A percentile compares a stretch with the other conserved stretches of the same genome.
phyloP scores from a whole-genome alignment of 2,329 filamentous ascomycete species.

The Chaetomiaceae sp. region DNA sequence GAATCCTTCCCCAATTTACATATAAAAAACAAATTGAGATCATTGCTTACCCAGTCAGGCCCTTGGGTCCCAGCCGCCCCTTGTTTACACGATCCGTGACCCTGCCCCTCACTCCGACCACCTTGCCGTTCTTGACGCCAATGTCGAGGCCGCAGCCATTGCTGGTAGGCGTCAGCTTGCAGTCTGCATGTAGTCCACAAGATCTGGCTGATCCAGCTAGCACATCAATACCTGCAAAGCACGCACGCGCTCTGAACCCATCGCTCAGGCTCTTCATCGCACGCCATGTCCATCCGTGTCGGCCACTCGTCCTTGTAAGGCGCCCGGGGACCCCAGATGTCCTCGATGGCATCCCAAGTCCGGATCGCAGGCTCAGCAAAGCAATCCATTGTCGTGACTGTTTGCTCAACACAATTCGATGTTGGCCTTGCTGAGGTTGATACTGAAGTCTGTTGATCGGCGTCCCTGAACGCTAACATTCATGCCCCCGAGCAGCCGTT shows the following conservation, averaged over 20 bases:
- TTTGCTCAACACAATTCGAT: too few relatives aligned
- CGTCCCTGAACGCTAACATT: too few relatives aligned
- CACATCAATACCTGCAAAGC: slow-evolving; percentile 24
- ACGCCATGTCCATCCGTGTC: slow-evolving; percentile 28
- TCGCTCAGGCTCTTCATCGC: slow-evolving; percentile 32
- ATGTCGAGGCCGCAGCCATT: slow-evolving; percentile 35
- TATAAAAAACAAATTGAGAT: too few relatives aligned
- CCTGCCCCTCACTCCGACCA: slow-evolving; percentile 35
- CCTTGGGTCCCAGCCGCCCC: slow-evolving; percentile 34
- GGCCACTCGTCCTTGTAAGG: slow-evolving; percentile 35
- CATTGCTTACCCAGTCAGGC: slow-evolving; percentile 29
- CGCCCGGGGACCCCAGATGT: slow-evolving; percentile 22
- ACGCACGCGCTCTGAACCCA: slow-evolving; percentile 38
- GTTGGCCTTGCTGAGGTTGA: too few relatives aligned
- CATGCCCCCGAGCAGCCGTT: too few relatives aligned
- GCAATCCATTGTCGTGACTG: too few relatives aligned
- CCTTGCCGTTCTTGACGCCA: slow-evolving; percentile 33
- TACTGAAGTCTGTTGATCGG: too few relatives aligned
- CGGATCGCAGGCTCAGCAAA: neutral
- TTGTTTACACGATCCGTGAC: slow-evolving; percentile 33
- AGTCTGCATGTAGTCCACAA: too few relatives aligned
- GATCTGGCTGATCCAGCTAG: too few relatives aligned
- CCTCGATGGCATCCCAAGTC: neutral
- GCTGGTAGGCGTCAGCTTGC: slow-evolving; percentile 19
- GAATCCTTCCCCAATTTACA: too few relatives aligned